Evolutionary conservation across 1,284 basidiomycete species (phyloP), one percentile per base, ranked within the genome.

Genomic region (Ganoderma sinense): DNA sequence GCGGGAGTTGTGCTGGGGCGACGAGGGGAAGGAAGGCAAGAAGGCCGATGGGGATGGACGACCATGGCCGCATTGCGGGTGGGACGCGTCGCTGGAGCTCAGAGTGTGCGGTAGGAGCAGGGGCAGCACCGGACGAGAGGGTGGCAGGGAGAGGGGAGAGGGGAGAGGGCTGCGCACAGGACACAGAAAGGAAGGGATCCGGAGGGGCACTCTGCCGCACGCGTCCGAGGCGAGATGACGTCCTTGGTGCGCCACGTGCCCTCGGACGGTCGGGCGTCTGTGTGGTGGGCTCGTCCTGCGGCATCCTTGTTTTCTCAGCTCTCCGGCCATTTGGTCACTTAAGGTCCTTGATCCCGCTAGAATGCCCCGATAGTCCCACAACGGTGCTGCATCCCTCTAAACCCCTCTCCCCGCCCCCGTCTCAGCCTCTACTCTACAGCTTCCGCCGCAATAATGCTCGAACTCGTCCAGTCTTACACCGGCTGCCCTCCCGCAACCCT

Each of bases 401-500:
- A 71, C 64, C 59, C 33, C 53, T 45, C 20, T n/a, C 41, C 59
- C 43, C 59, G 7, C 23, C 23, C 33, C 36, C n/a, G 29, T 13
- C 36, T n/a, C 58, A n/a, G 18, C 29, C 39, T 23, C n/a, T 69
- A 70, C 56, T 56, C 55, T 70, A 70, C 62, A 18, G n/a, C 40
- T 29, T 23, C 45, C 14, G 20, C 43, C 40, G 48, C 66, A 67
- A 68, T 71, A 71, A 86, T 94, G 92, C 87, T 93, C 63, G 82
- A 86, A 71, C 87, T 92, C 74, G 79, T 88, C 67, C 84, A 84
- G 74, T 81, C 87, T 26, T 90, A 87, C 77, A 83, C 86, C 23
- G 90, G 88, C 66, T 85, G 84, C 68, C 91, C 93, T 31, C 78
- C 83, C n/a, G 83, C 84, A 43, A 83, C 83, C 26, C 80, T 92